Evolutionary conservation across 306 rosid genomes (phyloP), one percentile per base, ranked within the genome.

Genomic region (Macrotyloma uniflorum): DNA sequence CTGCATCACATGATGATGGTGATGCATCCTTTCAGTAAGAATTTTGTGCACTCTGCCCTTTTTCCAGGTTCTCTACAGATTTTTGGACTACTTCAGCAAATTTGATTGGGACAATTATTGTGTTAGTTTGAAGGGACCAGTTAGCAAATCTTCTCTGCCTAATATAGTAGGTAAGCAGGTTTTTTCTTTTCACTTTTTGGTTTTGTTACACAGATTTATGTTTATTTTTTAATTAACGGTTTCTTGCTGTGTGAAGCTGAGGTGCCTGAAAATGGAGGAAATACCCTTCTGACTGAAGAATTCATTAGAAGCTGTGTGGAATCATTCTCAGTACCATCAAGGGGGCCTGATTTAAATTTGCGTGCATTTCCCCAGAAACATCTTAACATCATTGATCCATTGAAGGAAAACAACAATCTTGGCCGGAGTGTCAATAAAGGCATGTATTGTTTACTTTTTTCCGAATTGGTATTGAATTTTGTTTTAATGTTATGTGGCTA

Each of bases 391-490:
- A 85, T 93, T 42, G 98, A 93, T 90, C 97, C 98, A 9, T 87
- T 93, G 61, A 93, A 91, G 87, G 93, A 91, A 81, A 88, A 90
- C 84, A 93, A 93, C 88, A 93, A 93, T 75, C 98, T 93, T 76
- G 98, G 98, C 38, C 98, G 98, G 65, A 93, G 98, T 87, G 97
- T 93, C 40, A 91, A 76, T 83, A 90, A 83, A 89, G 96, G 98
- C 92, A 83, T 76, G 72, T 50, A 70, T 23, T 79, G 59, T 26
- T 69, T 80, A 33, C 59, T 63, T 71, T 67, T 78, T 66, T 84
- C 45, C 20, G 38, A 49, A 22, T 64, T 66, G 22, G 47, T 78
- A 11, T 55, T 61, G 51, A 47, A 33, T 74, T 73, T 32, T 72
- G 28, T 33, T 58, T 70, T n/a, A 24, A 16, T 64, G 36, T 73